phyloP scores from a whole-genome alignment of 2,329 filamentous ascomycete genomes.

The Colletotrichum tropicale region DNA sequence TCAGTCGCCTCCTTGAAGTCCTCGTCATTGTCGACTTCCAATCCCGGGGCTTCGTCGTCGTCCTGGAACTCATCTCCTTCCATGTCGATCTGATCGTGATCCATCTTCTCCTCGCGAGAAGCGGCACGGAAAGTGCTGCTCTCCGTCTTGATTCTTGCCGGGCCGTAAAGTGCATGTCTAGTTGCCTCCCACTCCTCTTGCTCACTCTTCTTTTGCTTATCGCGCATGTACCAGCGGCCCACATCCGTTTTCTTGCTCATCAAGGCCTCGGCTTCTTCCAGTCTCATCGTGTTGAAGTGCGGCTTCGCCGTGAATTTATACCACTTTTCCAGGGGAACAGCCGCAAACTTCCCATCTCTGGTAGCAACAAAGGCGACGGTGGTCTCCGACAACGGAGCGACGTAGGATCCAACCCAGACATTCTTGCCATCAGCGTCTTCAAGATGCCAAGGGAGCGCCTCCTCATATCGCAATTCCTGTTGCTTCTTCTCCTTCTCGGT shows the following conservation, averaged over 20 bases:
- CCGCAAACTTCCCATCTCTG: conserved; percentile 72
- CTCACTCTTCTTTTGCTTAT: conserved; percentile 62
- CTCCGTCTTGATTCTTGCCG: conserved; percentile 71
- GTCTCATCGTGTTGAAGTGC: conserved; percentile 75
- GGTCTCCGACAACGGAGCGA: conserved; percentile 84
- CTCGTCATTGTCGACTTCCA: conserved; percentile 82
- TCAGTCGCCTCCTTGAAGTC: conserved; percentile 75
- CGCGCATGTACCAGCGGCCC: conserved; percentile 80
- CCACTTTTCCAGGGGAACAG: conserved; percentile 95
- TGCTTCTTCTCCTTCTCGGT: conserved; percentile 81
- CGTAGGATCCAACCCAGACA: conserved; percentile 90
- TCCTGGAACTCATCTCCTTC: conserved; percentile 82
- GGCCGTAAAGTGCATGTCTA: conserved; percentile 52
- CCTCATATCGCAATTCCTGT: conserved; percentile 82
- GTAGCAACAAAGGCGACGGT: conserved; percentile 78
- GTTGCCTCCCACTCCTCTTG: conserved; percentile 67
- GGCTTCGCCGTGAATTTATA: conserved; percentile 87
- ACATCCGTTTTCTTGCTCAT: conserved; percentile 81
- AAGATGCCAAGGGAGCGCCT: conserved; percentile 93
- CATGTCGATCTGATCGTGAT: conserved; percentile 73
- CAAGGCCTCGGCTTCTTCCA: conserved; percentile 84
- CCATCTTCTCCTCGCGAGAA: conserved; percentile 67
- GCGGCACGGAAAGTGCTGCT: conserved; percentile 66
- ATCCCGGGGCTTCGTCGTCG: conserved; percentile 79
- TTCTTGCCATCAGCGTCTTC: conserved; percentile 97